Base-by-base conservation (phyloP, 352 stramenopile species). In the Phytophthora tentaculata region DNA sequence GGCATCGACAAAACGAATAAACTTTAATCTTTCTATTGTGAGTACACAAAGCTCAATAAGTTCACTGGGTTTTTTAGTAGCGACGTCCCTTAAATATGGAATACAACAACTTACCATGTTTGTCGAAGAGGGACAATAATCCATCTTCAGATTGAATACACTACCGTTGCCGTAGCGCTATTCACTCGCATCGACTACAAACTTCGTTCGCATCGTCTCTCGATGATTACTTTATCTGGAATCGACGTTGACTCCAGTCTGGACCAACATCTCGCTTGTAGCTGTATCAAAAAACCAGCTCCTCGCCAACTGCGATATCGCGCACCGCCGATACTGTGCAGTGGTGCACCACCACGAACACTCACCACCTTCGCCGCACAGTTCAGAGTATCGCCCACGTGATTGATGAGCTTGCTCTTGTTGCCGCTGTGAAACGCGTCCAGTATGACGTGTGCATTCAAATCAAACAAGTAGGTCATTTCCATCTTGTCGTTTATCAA, bases 321-420 rank as follows among this genome's bases (percentile, higher is more conserved):
- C 84, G 57, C 19, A 80, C 59, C 0, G 92, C 90, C 84, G 88
- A 98, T 19, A 98, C 89, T 12, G 78, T 92, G 61, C 98, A 96
- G 66, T 88, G 79, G 71, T 93, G 79, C 54, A 97, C 88, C n/a
- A 43, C 93, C 94, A 67, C 95, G 88, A 1, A 97, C 83, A 45
- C 80, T 78, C 35, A 96, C 77, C 35, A 92, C 87, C 58, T 88
- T 86, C 1, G 86, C 77, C 48, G 81, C 74, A 54, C 85, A 95
- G 58, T 98, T 98, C 0, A 86, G 83, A 0, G 73, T 57, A 1
- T 80, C 75, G 10, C 61, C 57, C 0, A 67, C 61, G 64, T 98
- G 91, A 66, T 97, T 96, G 13, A 89, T 83, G 60, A 96, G 98
- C 56, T 95, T 90, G 56, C 82, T 92, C 70, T 98, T 97, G 80